Percentiles rank a stretch among this genome's conserved stretches.
Conservation (phyloP, 2,329 filamentous ascomycete species). For the Colletotrichum tamarilloi region DNA sequence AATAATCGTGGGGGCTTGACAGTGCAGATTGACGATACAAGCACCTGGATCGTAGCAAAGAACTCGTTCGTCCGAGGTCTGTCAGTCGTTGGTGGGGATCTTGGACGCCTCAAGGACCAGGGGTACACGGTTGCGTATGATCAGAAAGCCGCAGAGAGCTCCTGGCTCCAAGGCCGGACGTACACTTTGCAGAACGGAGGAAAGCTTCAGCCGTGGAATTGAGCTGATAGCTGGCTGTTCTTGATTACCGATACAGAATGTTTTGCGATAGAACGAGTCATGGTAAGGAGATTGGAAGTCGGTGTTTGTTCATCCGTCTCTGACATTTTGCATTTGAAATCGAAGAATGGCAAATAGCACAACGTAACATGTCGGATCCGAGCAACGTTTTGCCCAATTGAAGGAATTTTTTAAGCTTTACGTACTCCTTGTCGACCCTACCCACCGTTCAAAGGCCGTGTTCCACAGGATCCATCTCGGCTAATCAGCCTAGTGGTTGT, state of each 20-base stretch:
- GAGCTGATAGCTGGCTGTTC: too few relatives aligned
- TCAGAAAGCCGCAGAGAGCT: constrained; percentile 1
- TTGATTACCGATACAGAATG: not conserved
- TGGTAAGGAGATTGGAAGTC: not conserved
- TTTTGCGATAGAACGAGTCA: not conserved
- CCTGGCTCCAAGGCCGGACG: constrained; percentile 8
- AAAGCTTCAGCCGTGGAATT: constrained; percentile 5
- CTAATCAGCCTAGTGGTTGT: not conserved
- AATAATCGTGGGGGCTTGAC: not conserved
- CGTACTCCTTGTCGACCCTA: not conserved
- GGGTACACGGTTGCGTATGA: constrained; percentile 1
- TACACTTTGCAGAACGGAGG: constrained; percentile 6
- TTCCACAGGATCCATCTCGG: not conserved
- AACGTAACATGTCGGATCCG: not conserved
- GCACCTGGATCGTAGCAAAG: constrained; percentile 3
- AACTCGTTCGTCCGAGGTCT: constrained; percentile 17
- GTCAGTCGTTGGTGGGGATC: constrained; percentile 1
- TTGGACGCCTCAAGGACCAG: not conserved
- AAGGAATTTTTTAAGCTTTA: not conserved
- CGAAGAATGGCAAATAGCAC: not conserved
- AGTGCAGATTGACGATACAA: constrained; percentile 7
- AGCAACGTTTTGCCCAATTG: not conserved
- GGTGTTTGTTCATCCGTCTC: not conserved
- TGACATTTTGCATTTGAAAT: not conserved
- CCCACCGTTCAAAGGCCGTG: not conserved